Percentiles rank a stretch among this genome's conserved stretches.
These are phyloP conservation scores for Rhodotorula graminis DNA, from an alignment of 768 basidiomycete genomes.

Conservation along the genomic window DNA sequence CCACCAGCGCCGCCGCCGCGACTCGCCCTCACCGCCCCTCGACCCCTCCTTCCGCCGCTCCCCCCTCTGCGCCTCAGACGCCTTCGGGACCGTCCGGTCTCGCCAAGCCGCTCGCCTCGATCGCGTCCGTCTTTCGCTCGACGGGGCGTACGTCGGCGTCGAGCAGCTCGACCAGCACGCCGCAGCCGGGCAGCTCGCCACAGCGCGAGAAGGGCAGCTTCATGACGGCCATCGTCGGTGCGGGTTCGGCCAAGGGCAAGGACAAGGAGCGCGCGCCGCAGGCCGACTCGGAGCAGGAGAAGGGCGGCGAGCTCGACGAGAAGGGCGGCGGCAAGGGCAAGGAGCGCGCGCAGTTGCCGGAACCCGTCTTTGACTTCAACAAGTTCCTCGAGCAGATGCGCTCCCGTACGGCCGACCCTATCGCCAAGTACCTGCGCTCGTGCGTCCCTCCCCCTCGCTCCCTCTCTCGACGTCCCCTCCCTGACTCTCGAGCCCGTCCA, in stretches of 20 bases:
- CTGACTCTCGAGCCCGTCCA: conserved; percentile 44
- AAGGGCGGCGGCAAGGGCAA: neutral
- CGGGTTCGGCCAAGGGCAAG: conserved; percentile 5
- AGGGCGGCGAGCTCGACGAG: neutral
- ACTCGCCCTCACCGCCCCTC: no score
- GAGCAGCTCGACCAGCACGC: neutral
- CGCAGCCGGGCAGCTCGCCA: neutral
- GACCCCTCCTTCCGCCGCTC: neutral
- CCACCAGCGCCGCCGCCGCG: neutral
- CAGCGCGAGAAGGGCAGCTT: neutral
- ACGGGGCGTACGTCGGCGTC: neutral
- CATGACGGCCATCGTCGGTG: neutral
- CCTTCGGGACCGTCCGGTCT: conserved; percentile 1
- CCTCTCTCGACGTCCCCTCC: neutral
- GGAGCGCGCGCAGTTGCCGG: neutral
- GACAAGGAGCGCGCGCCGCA: conserved; percentile 8
- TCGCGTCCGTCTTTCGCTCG: conserved; percentile 37
- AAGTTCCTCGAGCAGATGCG: conserved; percentile 94
- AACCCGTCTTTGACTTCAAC: conserved; percentile 74
- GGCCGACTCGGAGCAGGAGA: neutral
- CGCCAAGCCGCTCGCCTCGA: conserved; percentile 32
- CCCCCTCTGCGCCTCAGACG: neutral
- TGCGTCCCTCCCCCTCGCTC: conserved; percentile 51
- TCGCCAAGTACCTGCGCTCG: conserved; percentile 93
- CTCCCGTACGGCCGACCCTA: conserved; percentile 75